Base-by-base conservation (phyloP, 805 yeast species). In the Hanseniaspora meyeri region DNA sequence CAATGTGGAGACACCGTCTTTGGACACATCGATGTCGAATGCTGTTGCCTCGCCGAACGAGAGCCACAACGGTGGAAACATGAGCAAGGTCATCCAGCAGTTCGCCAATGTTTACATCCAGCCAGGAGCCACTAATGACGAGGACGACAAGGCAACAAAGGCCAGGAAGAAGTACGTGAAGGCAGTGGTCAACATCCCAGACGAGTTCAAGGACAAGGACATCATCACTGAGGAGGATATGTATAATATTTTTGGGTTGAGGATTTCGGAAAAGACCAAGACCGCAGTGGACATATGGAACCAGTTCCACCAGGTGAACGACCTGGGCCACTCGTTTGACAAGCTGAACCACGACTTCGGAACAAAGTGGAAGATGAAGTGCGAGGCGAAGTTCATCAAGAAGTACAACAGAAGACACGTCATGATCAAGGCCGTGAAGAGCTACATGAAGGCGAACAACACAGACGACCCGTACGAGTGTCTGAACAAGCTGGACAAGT, bases 361-460 rank as follows among this genome's bases (percentile, higher is more conserved):
- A 20, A 60, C 48, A 8, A 59, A 57, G n/a, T 60, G 62, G 62
- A 51, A 60, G 19, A 49, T 57, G 17, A 55, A 60, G 17, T 55
- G 59, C 16, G 54, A 57, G 27, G 57, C 58, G 29, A 60, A 60
- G 36, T 60, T 60, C 31, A 57, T 58, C 24, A 60, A 60, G 34
- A 60, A 60, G 49, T 60, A 59, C 31, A 59, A 59, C 32, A 57
- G 62, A 47, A 55, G 62, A 29, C 43, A 59, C 20, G 49, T 60
- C 9, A 36, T 60, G 17, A 55, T 57, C 17, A 57, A 59, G 31
- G 59, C 61, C 6, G 54, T 59, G 14, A 58, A 59, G 36, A 56
- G 43, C 14, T 60, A 57, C 5, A 48, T 58, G 34, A 31, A 34
- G n/a, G 29, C 17, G 16, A 58, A 57, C 29, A 38, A 46, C 14